Percentiles rank a stretch among this genome's conserved stretches.
These are phyloP conservation scores for Cystofilobasidium ferigula DNA, from an alignment of 768 basidiomycete genomes.

Conservation along the genomic window DNA sequence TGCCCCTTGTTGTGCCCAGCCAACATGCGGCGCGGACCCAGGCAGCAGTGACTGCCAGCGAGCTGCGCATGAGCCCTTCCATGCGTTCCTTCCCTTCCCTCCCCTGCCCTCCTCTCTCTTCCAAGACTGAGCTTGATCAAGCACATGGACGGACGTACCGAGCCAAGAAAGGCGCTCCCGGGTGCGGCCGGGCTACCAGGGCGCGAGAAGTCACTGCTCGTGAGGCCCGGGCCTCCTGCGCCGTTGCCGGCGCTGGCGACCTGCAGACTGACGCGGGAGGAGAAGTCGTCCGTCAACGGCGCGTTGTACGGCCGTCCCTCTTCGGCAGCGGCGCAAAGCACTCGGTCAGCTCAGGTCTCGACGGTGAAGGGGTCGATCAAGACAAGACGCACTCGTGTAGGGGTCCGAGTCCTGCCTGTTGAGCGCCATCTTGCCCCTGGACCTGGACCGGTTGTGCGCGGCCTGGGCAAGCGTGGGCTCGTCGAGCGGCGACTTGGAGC, in stretches of 20 bases:
- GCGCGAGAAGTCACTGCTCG: conserved; percentile 6
- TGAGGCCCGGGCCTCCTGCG: background rate
- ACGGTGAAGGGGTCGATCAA: background rate
- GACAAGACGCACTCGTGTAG: background rate
- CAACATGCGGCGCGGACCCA: too few relatives aligned
- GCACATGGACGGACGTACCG: background rate
- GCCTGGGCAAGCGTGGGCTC: conserved; percentile 2
- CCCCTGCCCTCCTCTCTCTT: background rate
- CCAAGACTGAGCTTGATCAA: background rate
- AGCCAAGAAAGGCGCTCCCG: conserved; percentile 17
- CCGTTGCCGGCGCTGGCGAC: too few relatives aligned
- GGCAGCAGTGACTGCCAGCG: too few relatives aligned
- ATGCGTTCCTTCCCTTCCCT: too few relatives aligned
- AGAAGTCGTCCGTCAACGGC: conserved; percentile 2
- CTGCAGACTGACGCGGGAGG: conserved; percentile 17
- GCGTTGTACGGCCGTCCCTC: conserved; percentile 6
- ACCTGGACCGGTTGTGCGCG: conserved; percentile 4
- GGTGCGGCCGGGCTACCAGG: conserved; percentile 21
- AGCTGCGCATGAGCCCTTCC: too few relatives aligned
- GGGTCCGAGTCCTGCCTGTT: conserved; percentile 6
- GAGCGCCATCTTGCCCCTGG: conserved; percentile 5
- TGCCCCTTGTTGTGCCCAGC: too few relatives aligned
- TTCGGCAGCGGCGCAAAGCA: background rate
- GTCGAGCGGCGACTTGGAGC: background rate
- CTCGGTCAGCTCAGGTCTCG: background rate